A percentile compares a stretch with the other conserved stretches of the same genome.
These are phyloP conservation scores for Diaporthe helianthi DNA, from an alignment of 2,329 filamentous ascomycete species.

Conservation along the genomic window DNA sequence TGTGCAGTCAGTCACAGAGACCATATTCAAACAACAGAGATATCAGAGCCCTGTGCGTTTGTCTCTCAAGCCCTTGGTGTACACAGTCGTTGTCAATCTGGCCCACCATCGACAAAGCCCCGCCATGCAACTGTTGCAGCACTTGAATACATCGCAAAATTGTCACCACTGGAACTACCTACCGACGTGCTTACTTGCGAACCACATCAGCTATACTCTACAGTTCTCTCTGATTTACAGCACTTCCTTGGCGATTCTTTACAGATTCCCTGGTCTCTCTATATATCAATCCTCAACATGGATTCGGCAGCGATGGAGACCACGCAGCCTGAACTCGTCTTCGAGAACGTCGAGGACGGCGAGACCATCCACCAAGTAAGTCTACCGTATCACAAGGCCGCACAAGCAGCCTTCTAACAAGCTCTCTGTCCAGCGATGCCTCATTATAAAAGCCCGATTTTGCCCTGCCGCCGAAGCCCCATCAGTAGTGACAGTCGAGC, in stretches of 20 bases:
- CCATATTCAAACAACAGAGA: background rate
- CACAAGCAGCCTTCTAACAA: background rate
- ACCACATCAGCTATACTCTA: background rate
- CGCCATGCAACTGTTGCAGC: background rate
- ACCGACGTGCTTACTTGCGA: background rate
- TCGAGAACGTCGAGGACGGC: background rate
- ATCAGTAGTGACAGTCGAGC: background rate
- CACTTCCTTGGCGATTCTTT: background rate
- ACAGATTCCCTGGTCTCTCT: background rate
- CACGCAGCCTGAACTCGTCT: background rate
- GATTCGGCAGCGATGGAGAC: background rate
- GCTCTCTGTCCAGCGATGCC: background rate
- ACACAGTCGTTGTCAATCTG: too few relatives aligned
- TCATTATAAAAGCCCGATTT: background rate
- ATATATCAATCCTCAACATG: too few relatives aligned
- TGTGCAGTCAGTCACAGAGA: background rate
- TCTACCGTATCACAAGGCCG: rapidly evolving
- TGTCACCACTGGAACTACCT: background rate
- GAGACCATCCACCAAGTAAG: background rate
- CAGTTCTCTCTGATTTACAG: background rate
- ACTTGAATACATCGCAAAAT: too few relatives aligned
- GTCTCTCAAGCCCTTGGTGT: background rate
- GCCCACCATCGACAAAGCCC: background rate
- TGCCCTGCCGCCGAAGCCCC: background rate
- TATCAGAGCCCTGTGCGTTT: background rate